These are phyloP conservation scores for Dendrobium catenatum DNA, from an alignment of 106 monocot species.

Conservation along the genomic window DNA sequence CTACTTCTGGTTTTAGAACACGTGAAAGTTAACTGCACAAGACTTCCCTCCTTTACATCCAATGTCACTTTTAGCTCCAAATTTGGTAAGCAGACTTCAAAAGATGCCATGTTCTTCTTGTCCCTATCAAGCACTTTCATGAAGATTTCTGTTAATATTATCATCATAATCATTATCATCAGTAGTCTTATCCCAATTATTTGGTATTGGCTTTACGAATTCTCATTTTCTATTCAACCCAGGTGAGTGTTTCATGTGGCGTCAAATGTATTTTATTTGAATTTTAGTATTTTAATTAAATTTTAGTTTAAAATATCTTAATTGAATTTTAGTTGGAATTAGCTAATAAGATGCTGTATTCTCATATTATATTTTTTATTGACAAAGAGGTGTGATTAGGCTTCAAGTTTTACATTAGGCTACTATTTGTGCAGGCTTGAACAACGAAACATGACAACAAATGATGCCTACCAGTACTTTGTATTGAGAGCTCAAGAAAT, in stretches of 20 bases:
- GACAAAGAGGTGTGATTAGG: background rate
- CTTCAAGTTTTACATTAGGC: background rate
- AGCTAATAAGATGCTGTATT: background rate
- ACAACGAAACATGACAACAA: slow-evolving; percentile 68
- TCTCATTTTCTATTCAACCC: background rate
- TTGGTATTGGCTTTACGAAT: background rate
- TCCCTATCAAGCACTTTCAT: background rate
- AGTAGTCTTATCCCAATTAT: background rate
- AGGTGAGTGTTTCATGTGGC: background rate
- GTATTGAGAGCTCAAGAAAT: slow-evolving; percentile 92
- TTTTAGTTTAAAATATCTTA: background rate
- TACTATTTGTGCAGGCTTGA: slow-evolving; percentile 53
- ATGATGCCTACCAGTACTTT: slow-evolving; percentile 92
- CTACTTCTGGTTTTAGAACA: background rate
- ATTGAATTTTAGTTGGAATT: background rate
- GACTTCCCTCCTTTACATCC: background rate
- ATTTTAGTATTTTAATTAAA: background rate
- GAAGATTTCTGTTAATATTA: background rate
- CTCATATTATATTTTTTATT: background rate
- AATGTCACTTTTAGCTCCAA: background rate
- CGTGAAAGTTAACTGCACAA: background rate
- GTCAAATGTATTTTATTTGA: background rate
- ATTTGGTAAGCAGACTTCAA: background rate
- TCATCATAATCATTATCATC: background rate
- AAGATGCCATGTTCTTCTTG: slow-evolving; percentile 1